phyloP scores from a whole-genome alignment of 2,329 filamentous ascomycete species.

The Graphiopsis chlorocephala region DNA sequence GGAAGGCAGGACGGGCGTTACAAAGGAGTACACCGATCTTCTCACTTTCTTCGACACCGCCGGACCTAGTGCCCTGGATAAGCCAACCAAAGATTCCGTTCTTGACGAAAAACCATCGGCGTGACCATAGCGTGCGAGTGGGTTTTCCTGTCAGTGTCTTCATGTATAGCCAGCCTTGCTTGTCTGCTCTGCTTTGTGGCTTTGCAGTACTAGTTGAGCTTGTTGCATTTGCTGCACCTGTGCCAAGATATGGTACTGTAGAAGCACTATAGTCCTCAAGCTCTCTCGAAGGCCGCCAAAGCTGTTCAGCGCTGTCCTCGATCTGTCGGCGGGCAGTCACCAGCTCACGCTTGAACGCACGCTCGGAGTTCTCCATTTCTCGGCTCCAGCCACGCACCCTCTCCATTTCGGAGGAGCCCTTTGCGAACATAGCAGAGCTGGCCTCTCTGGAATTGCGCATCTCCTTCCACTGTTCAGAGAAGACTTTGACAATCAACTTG shows the following conservation, averaged over 20 bases:
- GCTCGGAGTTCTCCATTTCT: constrained; percentile 90
- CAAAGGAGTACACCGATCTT: constrained; percentile 94
- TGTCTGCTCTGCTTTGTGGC: constrained; percentile 57
- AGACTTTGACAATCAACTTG: constrained; percentile 79
- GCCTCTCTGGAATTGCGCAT: constrained; percentile 70
- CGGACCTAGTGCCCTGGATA: constrained; percentile 72
- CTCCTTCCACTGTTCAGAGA: constrained; percentile 84
- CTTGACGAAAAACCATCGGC: constrained; percentile 93
- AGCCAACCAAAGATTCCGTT: constrained; percentile 96
- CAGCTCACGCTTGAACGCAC: constrained; percentile 77
- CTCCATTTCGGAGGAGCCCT: constrained; percentile 79
- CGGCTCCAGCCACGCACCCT: constrained; percentile 88
- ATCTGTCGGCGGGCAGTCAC: constrained; percentile 76
- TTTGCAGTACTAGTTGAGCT: constrained; percentile 52
- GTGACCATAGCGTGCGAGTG: constrained; percentile 81
- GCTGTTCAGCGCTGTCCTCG: constrained; percentile 69
- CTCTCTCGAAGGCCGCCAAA: constrained; percentile 79
- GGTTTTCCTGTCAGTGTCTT: constrained; percentile 82
- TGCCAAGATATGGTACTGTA: constrained; percentile 83
- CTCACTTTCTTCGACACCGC: constrained; percentile 90
- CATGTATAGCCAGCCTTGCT: constrained; percentile 92
- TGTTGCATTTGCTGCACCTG: constrained; percentile 57
- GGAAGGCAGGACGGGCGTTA: constrained; percentile 83
- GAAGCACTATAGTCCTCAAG: constrained; percentile 88
- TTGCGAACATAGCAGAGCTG: constrained; percentile 59